Conservation (phyloP, 176 grass and related monocot genomes). For the Zea luxurians region DNA sequence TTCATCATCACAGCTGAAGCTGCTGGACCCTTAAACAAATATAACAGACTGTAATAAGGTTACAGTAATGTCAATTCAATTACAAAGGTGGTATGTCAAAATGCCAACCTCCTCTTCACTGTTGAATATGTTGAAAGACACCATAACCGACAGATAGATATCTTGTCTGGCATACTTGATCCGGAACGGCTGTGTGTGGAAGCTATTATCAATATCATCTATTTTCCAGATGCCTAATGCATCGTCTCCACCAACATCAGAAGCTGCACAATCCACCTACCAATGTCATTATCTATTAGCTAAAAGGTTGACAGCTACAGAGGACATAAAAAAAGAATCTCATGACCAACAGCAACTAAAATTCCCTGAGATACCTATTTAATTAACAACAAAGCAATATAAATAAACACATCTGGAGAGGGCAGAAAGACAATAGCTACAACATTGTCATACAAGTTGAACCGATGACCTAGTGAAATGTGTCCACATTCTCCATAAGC, state of each 20-base stretch:
- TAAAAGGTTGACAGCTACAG: slow-evolving; percentile 50
- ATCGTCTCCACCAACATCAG: slow-evolving; percentile 64
- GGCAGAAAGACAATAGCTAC: background rate
- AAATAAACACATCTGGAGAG: background rate
- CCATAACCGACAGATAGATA: slow-evolving; percentile 90
- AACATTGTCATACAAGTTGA: slow-evolving; percentile 17
- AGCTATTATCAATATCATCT: slow-evolving; percentile 89
- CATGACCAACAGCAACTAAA: slow-evolving; percentile 13
- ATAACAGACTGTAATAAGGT: slow-evolving; percentile 39
- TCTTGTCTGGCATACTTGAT: slow-evolving; percentile 99
- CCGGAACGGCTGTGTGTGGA: slow-evolving; percentile 89
- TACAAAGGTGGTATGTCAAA: slow-evolving; percentile 15
- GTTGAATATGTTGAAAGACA: slow-evolving; percentile 86
- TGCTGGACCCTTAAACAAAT: slow-evolving; percentile 66
- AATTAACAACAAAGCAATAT: slow-evolving; percentile 9
- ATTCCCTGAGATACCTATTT: background rate
- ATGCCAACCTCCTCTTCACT: slow-evolving; percentile 69
- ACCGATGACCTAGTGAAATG: background rate
- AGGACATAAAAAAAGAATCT: slow-evolving; percentile 14
- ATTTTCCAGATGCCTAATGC: slow-evolving; percentile 90
- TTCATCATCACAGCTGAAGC: slow-evolving; percentile 78
- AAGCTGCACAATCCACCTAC: slow-evolving; percentile 96
- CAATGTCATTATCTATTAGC: slow-evolving; percentile 90
- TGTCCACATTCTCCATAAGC: background rate
- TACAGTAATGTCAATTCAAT: slow-evolving; percentile 33